phyloP scores from a whole-genome alignment of 768 basidiomycete genomes.

The Crassisporium funariophilum region DNA sequence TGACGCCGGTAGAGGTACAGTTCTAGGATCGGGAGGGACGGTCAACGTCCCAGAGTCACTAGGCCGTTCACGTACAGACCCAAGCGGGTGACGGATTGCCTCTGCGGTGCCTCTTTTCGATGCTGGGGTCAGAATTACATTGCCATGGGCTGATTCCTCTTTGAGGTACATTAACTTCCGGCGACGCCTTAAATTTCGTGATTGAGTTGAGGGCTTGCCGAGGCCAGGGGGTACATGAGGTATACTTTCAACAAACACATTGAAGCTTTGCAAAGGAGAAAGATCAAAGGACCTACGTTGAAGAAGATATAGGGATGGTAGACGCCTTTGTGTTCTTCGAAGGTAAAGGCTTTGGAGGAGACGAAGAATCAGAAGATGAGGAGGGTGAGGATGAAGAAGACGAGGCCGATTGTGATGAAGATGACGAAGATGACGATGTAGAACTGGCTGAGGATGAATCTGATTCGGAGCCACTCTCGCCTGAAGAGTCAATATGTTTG shows the following conservation, averaged over 20 bases:
- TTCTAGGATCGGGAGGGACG: too few relatives aligned
- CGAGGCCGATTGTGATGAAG: constrained; percentile 24
- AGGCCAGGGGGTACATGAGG: neutral
- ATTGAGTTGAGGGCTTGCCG: neutral
- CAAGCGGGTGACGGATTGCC: too few relatives aligned
- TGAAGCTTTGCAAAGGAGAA: neutral
- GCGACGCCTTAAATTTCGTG: neutral
- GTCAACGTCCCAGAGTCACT: too few relatives aligned
- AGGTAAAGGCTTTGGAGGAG: constrained; percentile 24
- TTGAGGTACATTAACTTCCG: neutral
- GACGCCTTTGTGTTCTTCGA: constrained; percentile 19
- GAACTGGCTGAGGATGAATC: constrained; percentile 26
- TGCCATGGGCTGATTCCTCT: too few relatives aligned
- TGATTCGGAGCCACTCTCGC: constrained; percentile 15
- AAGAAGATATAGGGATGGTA: constrained; percentile 6
- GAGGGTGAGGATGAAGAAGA: constrained; percentile 20
- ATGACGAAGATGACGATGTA: constrained; percentile 27
- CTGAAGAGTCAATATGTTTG: neutral
- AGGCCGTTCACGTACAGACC: too few relatives aligned
- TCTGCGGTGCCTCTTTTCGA: too few relatives aligned
- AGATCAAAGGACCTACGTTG: neutral
- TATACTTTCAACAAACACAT: neutral
- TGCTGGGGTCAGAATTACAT: too few relatives aligned
- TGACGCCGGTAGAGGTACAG: too few relatives aligned
- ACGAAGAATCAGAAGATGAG: constrained; percentile 20